phyloP scores from a whole-genome alignment of 2,329 filamentous ascomycete genomes.

The Cercospora sp. region DNA sequence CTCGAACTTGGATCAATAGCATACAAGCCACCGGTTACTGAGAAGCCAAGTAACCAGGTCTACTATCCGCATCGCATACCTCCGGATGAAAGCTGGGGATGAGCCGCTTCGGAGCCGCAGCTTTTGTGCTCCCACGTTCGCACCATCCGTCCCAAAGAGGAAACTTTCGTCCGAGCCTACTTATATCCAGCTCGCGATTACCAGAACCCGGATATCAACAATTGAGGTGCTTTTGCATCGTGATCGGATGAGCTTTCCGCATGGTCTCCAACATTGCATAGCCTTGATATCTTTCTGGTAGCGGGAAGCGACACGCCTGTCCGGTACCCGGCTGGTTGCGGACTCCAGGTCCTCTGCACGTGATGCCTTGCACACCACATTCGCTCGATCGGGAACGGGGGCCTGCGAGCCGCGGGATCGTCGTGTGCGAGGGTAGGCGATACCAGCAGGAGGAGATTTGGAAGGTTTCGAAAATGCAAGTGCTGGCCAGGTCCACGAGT shows the following conservation, averaged over 20 bases:
- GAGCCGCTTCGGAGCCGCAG: slow-evolving; percentile 12
- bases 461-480: background rate
- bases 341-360: background rate
- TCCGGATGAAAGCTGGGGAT: background rate
- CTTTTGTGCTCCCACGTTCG: background rate
- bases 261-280: background rate
- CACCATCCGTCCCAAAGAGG: background rate
- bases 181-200: slow-evolving; percentile 11
- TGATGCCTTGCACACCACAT: background rate
- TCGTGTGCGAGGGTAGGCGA: background rate
- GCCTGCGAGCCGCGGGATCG: background rate
- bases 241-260: slow-evolving; percentile 2
- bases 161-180: slow-evolving; percentile 7
- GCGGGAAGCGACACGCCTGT: background rate
- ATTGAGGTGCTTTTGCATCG: slow-evolving; percentile 2
- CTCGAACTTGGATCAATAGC: background rate
- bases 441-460: slow-evolving; percentile 1
- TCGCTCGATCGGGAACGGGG: background rate
- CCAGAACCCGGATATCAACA: background rate
- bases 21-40: background rate
- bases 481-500: background rate
- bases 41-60: background rate
- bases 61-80: background rate
- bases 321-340: background rate
- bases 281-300: background rate